These are phyloP conservation scores for Saturnispora dispora DNA, from an alignment of 805 yeast species.

Conservation along the genomic window DNA sequence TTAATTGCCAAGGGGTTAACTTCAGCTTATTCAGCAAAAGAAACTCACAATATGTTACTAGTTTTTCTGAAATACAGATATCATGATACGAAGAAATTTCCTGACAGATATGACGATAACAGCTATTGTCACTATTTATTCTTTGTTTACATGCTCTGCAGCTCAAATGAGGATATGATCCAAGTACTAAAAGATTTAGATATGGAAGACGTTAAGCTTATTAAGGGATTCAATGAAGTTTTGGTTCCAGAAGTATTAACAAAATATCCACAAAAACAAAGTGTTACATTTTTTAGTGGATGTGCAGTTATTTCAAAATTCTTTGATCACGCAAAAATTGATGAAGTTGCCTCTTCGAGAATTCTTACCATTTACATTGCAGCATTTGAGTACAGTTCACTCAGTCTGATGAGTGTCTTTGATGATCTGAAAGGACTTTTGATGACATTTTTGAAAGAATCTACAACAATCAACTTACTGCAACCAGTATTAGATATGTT, in stretches of 20 bases:
- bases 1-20: constrained; percentile 49
- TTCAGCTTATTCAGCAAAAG: constrained; percentile 44
- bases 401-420: constrained; percentile 17
- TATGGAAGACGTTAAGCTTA: constrained; percentile 24
- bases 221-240: constrained; percentile 25
- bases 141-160: constrained; percentile 27
- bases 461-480: constrained; percentile 19
- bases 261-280: constrained; percentile 7
- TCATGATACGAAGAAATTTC: constrained; percentile 21
- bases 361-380: constrained; percentile 17
- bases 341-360: constrained; percentile 19
- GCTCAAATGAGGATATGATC: constrained; percentile 30
- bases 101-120: not conserved
- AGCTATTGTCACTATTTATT: constrained; percentile 27
- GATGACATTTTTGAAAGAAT: constrained; percentile 17
- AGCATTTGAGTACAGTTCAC: constrained; percentile 10
- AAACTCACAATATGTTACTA: constrained; percentile 38
- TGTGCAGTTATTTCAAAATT: constrained; percentile 14
- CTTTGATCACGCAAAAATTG: constrained; percentile 18
- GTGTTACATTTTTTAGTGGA: constrained; percentile 15
- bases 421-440: constrained; percentile 14
- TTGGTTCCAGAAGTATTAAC: constrained; percentile 30
- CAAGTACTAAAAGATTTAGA: constrained; percentile 28
- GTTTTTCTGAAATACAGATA: constrained; percentile 36
- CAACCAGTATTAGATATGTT: constrained; percentile 19